Base-by-base conservation (phyloP, 257 asterid species). In the Voacanga thouarsii region DNA sequence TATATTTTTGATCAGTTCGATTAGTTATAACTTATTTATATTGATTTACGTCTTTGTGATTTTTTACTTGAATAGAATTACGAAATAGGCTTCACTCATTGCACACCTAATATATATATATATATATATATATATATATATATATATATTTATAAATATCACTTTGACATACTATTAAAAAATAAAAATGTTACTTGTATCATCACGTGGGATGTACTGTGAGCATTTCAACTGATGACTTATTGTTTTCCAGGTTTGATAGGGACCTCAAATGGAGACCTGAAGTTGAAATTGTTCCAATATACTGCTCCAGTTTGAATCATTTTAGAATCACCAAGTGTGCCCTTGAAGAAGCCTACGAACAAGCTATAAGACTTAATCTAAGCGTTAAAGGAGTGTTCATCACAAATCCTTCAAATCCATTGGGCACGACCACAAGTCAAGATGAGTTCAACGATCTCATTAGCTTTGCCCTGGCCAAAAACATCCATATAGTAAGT, bases 191-290 rank as follows among this genome's bases (percentile, higher is more conserved):
- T 33, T 33, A 1, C 18, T 3, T 1, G 1, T 53, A 1, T 11
- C 28, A 6, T 56, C 28, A 23, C 1, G 28, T 56, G 63, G 63
- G 24, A 56, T 23, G 63, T n/a, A n/a, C n/a, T n/a, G n/a, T n/a
- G n/a, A n/a, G n/a, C 37, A 33, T 33, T 33, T 33, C 37, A 33
- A 33, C 37, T 33, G 37, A 33, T 33, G 37, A 41, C 11, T 26
- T 1, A 16, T 15, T 45, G 23, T 19, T 4, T 28, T 37, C 39
- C 80, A 83, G 87, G 83, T 85, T 85, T 81, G 89, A 85, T 77
- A 83, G 89, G 66, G 89, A 85, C 73, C 85, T 85, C 0, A 83
- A 83, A 78, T 85, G 89, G 89, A 70, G 89, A 75, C 78, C 87
- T 0, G 79, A 82, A 73, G 86, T 84, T 66, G 87, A 85, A 83